phyloP scores from a whole-genome alignment of 768 basidiomycete species.

The Rubroboletus pulcherrimus region DNA sequence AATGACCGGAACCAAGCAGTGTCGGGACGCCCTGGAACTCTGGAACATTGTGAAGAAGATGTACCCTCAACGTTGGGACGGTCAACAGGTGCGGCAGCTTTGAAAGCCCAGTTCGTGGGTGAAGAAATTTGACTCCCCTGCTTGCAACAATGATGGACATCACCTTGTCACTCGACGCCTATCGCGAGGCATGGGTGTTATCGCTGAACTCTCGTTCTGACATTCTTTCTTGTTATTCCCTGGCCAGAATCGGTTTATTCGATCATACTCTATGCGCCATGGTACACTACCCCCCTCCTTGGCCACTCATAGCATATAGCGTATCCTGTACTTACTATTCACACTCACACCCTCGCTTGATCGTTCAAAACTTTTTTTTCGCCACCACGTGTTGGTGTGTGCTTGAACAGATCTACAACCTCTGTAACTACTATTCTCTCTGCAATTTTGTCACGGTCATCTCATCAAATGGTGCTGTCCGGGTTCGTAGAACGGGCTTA shows the following conservation, averaged over 20 bases:
- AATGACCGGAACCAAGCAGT: conserved; percentile 5
- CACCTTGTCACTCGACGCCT: background rate
- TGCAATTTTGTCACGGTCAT: background rate
- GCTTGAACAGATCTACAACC: background rate
- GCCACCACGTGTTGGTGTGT: too few species aligned
- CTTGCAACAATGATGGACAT: background rate
- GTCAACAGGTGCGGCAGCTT: conserved; percentile 20
- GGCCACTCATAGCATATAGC: conserved; percentile 5
- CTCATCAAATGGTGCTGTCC: conserved; percentile 3
- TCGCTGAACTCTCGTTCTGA: background rate
- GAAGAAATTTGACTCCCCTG: conserved; percentile 1
- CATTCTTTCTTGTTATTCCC: conserved; percentile 6
- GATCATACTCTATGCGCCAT: conserved; percentile 7
- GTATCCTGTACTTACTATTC: conserved; percentile 5
- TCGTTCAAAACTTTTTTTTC: background rate
- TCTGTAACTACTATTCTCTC: background rate
- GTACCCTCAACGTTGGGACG: conserved; percentile 26
- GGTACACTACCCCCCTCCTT: conserved; percentile 1
- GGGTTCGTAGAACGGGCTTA: conserved; percentile 7
- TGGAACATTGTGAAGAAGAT: conserved; percentile 15
- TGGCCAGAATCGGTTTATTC: conserved; percentile 4
- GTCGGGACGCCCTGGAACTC: conserved; percentile 1
- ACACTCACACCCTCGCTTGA: background rate
- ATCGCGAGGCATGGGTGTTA: background rate
- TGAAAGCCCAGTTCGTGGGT: conserved; percentile 7